Evolutionary conservation across 345 rosid genomes (phyloP).

Genomic region (Dimocarpus longan): DNA sequence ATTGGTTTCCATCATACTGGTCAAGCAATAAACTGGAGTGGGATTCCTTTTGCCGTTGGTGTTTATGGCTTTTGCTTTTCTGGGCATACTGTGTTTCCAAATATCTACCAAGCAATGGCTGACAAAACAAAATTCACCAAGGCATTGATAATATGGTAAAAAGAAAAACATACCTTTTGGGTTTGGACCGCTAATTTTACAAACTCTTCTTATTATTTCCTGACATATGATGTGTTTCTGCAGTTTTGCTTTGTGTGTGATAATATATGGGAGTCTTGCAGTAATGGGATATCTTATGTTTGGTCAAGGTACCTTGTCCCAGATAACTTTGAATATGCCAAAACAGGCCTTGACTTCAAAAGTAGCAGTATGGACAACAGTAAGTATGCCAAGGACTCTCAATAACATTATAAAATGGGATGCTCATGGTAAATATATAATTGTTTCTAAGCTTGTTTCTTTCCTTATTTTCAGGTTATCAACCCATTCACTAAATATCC

Average conservation of each 20-base stretch:
- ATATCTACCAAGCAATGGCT: conserved; percentile 97
- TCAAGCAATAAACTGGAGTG: conserved; percentile 70
- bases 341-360: conserved; percentile 51
- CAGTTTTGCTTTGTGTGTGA: conserved; percentile 70
- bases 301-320: conserved; percentile 84
- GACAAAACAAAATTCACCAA: conserved; percentile 75
- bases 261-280: conserved; percentile 77
- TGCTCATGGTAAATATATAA: background rate
- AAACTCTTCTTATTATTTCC: conserved; percentile 1
- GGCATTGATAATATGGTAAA: conserved; percentile 63
- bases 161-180: conserved; percentile 20
- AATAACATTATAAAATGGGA: background rate
- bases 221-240: conserved; percentile 22
- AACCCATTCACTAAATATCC: conserved; percentile 95
- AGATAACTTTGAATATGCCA: conserved; percentile 90
- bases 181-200: conserved; percentile 4
- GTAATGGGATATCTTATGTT: conserved; percentile 84
- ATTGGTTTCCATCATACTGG: conserved; percentile 80
- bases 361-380: conserved; percentile 87
- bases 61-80: conserved; percentile 80
- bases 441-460: conserved; percentile 26
- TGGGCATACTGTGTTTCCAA: conserved; percentile 92
- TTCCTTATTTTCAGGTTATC: conserved; percentile 57
- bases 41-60: conserved; percentile 87
- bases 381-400: conserved; percentile 36